A percentile compares a stretch with the other conserved stretches of the same genome.
Conservation (phyloP, 2,329 filamentous ascomycete genomes). For the Bipolaris gigantea region DNA sequence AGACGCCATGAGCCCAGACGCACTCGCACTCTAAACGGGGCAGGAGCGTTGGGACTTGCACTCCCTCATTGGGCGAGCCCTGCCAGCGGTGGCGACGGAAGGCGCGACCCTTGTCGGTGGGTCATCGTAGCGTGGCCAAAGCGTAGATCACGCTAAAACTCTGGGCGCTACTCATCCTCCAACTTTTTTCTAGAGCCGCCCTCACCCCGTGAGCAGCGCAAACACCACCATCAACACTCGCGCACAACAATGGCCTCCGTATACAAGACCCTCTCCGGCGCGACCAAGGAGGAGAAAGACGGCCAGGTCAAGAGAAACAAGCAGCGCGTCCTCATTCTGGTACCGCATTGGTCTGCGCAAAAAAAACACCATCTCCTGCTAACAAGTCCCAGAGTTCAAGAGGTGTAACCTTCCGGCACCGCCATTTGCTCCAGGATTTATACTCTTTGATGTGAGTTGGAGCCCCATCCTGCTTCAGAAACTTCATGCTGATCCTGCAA, state of each 20-base stretch:
- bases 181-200: constrained; percentile 24
- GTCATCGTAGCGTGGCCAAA: constrained; percentile 10
- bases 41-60: constrained; percentile 14
- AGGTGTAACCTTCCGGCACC: constrained; percentile 91
- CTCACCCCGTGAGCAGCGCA: constrained; percentile 14
- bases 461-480: too few relatives aligned
- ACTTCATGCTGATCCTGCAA: constrained; percentile 8
- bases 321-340: constrained; percentile 76
- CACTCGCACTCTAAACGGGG: constrained; percentile 9
- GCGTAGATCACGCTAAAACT: constrained; percentile 22
- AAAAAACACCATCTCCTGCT: not conserved
- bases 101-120: constrained; percentile 24
- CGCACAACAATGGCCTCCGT: constrained; percentile 55
- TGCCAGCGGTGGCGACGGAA: constrained; percentile 25
- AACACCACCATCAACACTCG: constrained; percentile 18
- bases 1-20: constrained; percentile 9
- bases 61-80: constrained; percentile 23
- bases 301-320: constrained; percentile 47
- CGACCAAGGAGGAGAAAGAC: constrained; percentile 43
- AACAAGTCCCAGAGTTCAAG: constrained; percentile 64
- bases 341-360: constrained; percentile 12
- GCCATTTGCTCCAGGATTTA: constrained; percentile 89
- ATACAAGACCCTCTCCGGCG: constrained; percentile 58
- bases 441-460: constrained; percentile 67
- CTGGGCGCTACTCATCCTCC: constrained; percentile 33